These are phyloP conservation scores for Neonectria ditissima DNA, from an alignment of 2,329 filamentous ascomycete genomes.

Conservation along the genomic window DNA sequence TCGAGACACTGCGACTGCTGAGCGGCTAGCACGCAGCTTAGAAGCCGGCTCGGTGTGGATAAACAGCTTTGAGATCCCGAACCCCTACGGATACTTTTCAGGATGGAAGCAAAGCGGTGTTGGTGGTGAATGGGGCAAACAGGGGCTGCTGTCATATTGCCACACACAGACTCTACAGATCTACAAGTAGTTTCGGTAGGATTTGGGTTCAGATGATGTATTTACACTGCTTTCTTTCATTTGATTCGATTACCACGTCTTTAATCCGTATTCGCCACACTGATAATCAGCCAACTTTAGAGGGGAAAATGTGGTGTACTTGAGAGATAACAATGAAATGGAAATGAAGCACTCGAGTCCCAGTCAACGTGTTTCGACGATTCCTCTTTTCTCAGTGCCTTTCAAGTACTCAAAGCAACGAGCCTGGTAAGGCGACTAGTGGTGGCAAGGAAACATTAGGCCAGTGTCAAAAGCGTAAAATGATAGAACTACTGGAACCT, in stretches of 20 bases:
- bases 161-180: slow-evolving; percentile 11
- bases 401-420: too few relatives aligned
- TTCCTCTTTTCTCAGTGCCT: too few relatives aligned
- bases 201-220: background rate
- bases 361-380: background rate
- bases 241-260: too few relatives aligned
- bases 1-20: background rate
- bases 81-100: slow-evolving; percentile 10
- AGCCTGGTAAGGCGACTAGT: too few relatives aligned
- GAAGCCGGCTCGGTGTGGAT: slow-evolving; percentile 15
- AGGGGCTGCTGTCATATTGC: slow-evolving; percentile 5
- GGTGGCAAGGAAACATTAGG: too few relatives aligned
- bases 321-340: too few relatives aligned
- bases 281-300: too few relatives aligned
- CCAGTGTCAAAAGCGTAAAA: too few relatives aligned
- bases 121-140: slow-evolving; percentile 16
- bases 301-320: too few relatives aligned
- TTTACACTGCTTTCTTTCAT: background rate
- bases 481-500: too few relatives aligned
- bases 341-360: too few relatives aligned
- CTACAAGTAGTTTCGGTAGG: background rate
- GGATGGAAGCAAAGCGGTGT: slow-evolving; percentile 19
- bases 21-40: background rate
- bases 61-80: slow-evolving; percentile 13
- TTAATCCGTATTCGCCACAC: too few relatives aligned